Conservation (phyloP, 148 eudicot species). For the Heliamphora exappendiculata region DNA sequence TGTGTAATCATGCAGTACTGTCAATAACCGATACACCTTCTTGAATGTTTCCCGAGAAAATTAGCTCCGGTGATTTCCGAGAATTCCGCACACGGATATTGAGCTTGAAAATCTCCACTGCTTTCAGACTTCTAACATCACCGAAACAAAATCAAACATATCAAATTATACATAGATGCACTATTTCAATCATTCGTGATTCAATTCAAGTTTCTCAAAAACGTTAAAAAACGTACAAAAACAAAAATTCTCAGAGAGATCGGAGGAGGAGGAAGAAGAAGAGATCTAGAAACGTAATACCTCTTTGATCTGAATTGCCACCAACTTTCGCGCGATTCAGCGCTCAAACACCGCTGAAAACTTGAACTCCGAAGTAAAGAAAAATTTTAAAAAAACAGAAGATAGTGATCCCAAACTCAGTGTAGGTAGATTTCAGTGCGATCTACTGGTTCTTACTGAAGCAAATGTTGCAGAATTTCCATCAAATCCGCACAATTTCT, state of each 20-base stretch:
- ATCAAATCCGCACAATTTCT: not conserved
- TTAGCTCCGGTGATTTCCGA: not conserved
- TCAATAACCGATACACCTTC: not conserved
- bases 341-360: conserved; percentile 5
- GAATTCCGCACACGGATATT: not conserved
- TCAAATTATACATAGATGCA: not conserved
- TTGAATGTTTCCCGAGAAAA: not conserved
- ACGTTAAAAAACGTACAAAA: not conserved
- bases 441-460: conserved; percentile 3
- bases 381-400: not conserved
- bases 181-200: conserved; percentile 15
- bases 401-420: conserved; percentile 7
- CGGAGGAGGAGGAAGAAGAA: not conserved
- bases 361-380: not conserved
- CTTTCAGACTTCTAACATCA: not conserved
- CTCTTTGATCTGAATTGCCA: conserved; percentile 21
- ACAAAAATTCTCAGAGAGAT: not conserved
- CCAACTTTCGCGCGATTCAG: conserved; percentile 35
- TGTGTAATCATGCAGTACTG: not conserved
- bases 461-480: conserved; percentile 8
- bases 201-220: conserved; percentile 1
- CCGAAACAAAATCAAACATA: conserved; percentile 5
- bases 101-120: too few relatives aligned
- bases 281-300: conserved; percentile 3
- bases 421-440: conserved; percentile 12